Percentiles rank a stretch among this genome's conserved stretches.
phyloP scores from a whole-genome alignment of 2,329 filamentous ascomycete species.

The Celoporthe dispersa region DNA sequence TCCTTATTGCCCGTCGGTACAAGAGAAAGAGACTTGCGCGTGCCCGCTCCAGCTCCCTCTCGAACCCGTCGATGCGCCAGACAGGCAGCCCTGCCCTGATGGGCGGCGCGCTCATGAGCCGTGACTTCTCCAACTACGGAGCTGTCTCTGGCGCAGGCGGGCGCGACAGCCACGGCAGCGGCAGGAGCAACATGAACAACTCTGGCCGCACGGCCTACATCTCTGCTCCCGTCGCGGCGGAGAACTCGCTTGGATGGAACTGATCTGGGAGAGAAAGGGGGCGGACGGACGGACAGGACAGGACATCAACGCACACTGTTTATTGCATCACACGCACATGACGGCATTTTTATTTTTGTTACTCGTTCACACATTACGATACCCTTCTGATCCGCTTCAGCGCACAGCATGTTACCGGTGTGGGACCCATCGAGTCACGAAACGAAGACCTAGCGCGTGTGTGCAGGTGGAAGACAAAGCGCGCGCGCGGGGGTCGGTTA shows the following conservation, averaged over 20 bases:
- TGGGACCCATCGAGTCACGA: conserved; percentile 34
- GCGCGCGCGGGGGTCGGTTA: conserved; percentile 22
- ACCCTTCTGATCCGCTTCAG: conserved; percentile 46
- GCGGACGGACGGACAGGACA: neutral
- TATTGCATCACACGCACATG: conserved; percentile 30
- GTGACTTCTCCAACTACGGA: conserved; percentile 60
- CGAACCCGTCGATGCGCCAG: conserved; percentile 60
- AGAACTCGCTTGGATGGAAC: conserved; percentile 97
- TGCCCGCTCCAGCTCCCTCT: conserved; percentile 75
- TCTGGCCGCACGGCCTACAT: conserved; percentile 69
- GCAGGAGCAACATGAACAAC: conserved; percentile 57
- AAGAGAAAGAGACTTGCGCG: conserved; percentile 82
- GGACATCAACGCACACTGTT: conserved; percentile 34
- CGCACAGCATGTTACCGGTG: conserved; percentile 37
- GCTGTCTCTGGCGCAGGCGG: conserved; percentile 44
- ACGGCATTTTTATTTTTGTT: conserved; percentile 33
- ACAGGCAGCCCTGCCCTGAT: conserved; percentile 65
- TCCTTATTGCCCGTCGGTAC: conserved; percentile 88
- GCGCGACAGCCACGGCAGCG: conserved; percentile 69
- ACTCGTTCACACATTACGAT: conserved; percentile 45
- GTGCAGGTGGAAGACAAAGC: neutral
- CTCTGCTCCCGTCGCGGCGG: conserved; percentile 86
- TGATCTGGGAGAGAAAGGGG: conserved; percentile 48
- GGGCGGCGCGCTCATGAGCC: conserved; percentile 68
- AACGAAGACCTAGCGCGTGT: conserved; percentile 18